These are phyloP conservation scores for Polyporus tsugae DNA, from an alignment of 1,284 basidiomycete species.

Conservation along the genomic window DNA sequence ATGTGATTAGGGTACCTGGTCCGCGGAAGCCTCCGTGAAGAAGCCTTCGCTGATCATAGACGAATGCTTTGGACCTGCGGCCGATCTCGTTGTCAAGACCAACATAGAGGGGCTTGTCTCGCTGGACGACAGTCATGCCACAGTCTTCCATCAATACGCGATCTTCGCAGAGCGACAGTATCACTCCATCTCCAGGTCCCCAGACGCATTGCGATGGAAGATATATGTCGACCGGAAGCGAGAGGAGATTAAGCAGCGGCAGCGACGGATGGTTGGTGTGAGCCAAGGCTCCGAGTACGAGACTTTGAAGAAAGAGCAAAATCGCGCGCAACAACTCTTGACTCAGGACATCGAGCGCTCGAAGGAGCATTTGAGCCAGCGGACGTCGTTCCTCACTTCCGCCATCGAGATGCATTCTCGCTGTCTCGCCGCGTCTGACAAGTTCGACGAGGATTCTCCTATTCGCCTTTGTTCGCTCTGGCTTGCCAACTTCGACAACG, in stretches of 20 bases:
- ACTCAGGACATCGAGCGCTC: slow-evolving; percentile 69
- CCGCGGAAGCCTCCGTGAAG: slow-evolving; percentile 84
- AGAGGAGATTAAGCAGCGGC: slow-evolving; percentile 64
- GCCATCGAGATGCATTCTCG: slow-evolving; percentile 88
- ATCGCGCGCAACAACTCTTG: slow-evolving; percentile 51
- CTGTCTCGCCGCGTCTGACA: slow-evolving; percentile 74
- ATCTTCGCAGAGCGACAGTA: slow-evolving; percentile 91
- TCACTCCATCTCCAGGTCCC: slow-evolving; percentile 70
- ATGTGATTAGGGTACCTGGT: slow-evolving; percentile 82
- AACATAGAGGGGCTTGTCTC: slow-evolving; percentile 14
- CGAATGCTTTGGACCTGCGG: slow-evolving; percentile 76
- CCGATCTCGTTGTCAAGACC: slow-evolving; percentile 48
- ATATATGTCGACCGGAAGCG: slow-evolving; percentile 79
- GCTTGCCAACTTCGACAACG: slow-evolving; percentile 84
- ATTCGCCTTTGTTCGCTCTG: slow-evolving; percentile 91
- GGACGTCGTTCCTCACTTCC: slow-evolving; percentile 72
- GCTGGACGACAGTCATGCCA: slow-evolving; percentile 52
- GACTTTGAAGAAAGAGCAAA: slow-evolving; percentile 43
- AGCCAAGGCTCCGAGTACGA: slow-evolving; percentile 38
- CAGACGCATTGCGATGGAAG: slow-evolving; percentile 77
- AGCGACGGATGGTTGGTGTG: slow-evolving; percentile 49
- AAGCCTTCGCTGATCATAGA: slow-evolving; percentile 80
- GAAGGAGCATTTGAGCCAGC: slow-evolving; percentile 63
- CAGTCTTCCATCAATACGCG: slow-evolving; percentile 87
- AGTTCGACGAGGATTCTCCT: slow-evolving; percentile 79